Evolutionary conservation across 129 eudicot species (phyloP).

Genomic region (Arctium minus): DNA sequence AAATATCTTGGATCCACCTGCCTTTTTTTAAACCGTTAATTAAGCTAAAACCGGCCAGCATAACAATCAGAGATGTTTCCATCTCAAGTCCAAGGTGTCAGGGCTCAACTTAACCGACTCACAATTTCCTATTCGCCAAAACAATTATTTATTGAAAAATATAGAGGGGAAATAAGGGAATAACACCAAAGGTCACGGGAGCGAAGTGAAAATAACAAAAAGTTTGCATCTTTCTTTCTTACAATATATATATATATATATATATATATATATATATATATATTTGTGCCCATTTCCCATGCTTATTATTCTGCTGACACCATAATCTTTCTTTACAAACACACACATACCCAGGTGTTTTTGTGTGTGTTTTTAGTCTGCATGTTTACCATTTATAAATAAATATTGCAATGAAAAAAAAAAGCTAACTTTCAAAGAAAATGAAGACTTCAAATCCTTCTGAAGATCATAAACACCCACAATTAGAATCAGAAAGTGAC

Average conservation of each 20-base stretch:
- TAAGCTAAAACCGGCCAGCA: too few relatives aligned
- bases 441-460: conserved; percentile 22
- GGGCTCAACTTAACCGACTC: background rate
- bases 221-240: background rate
- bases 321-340: conserved; percentile 19
- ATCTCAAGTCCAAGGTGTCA: background rate
- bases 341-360: background rate
- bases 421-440: background rate
- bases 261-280: background rate
- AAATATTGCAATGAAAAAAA: background rate
- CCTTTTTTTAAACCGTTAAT: too few relatives aligned
- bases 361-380: conserved; percentile 15
- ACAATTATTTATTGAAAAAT: background rate
- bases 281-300: conserved; percentile 31
- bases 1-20: too few relatives aligned
- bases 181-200: conserved; percentile 25
- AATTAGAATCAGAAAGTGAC: conserved; percentile 37
- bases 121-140: background rate
- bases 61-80: too few relatives aligned
- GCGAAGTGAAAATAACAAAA: conserved; percentile 13
- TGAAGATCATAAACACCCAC: conserved; percentile 20
- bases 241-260: too few relatives aligned
- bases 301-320: conserved; percentile 32
- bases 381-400: conserved; percentile 13
- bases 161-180: background rate